Percentiles rank a stretch among this genome's conserved stretches.
These are phyloP conservation scores for Botrytis pseudocinerea DNA, from an alignment of 2,329 filamentous ascomycete species.

Conservation along the genomic window DNA sequence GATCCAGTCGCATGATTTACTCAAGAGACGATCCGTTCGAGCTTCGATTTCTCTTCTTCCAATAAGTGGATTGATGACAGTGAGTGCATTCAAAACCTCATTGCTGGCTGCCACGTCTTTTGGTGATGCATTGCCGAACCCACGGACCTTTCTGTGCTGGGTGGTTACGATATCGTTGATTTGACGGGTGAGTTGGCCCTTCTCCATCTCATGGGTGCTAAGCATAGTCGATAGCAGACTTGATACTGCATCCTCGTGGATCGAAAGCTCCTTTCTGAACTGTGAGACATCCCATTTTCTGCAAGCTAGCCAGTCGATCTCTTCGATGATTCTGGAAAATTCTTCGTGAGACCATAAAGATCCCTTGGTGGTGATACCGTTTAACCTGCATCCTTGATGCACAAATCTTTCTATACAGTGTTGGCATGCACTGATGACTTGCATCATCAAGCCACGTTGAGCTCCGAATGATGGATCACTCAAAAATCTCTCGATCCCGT, in stretches of 20 bases:
- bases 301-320: constrained; percentile 21
- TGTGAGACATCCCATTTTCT: constrained; percentile 22
- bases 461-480: constrained; percentile 9
- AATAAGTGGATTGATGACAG: constrained; percentile 19
- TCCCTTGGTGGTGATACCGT: constrained; percentile 19
- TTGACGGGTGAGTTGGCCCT: constrained; percentile 21
- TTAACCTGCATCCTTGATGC: constrained; percentile 20
- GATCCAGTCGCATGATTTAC: constrained; percentile 23
- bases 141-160: constrained; percentile 22
- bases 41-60: constrained; percentile 20
- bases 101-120: constrained; percentile 10
- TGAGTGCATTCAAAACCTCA: constrained; percentile 18
- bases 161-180: constrained; percentile 22
- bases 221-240: constrained; percentile 17
- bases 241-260: constrained; percentile 20
- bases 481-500: constrained; percentile 21
- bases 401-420: constrained; percentile 24
- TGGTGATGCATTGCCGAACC: background rate
- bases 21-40: constrained; percentile 22
- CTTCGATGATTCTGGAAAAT: constrained; percentile 15
- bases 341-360: constrained; percentile 21
- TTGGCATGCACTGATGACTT: constrained; percentile 21
- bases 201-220: constrained; percentile 7
- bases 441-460: constrained; percentile 23
- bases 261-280: constrained; percentile 21